Evolutionary conservation across 768 basidiomycete species (phyloP), one percentile per base, ranked within the genome.

Genomic region (Lactarius trivialis): DNA sequence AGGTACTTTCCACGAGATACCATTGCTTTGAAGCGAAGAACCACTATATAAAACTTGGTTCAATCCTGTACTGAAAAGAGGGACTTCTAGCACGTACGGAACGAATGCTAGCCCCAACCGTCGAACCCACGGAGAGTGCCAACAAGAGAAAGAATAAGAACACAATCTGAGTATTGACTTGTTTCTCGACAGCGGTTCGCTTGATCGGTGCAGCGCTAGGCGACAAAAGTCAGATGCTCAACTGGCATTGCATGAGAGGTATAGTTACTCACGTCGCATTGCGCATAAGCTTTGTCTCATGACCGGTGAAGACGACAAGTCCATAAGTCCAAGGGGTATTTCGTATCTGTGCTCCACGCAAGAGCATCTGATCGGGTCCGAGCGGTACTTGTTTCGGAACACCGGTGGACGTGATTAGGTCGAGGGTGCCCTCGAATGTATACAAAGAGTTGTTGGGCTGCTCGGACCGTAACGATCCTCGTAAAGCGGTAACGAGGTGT

Each of bases 301-400:
- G 97, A 0, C 97, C 97, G 0, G 94, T 96, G 68, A 93, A 98
- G 45, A 98, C 89, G 36, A 87, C 88, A 8, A 99, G 71, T 14
- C 95, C 96, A 73, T 98, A 98, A 32, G 91, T 83, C 97, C 97
- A 99, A 9, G 89, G 85, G 2, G 97, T 98, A 73, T 99, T 99
- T 60, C 97, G 82, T 60, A 99, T 72, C 72, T 99, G 97, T 32
- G 97, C 95, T 1, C 97, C 97, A 34, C 97, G 85, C 43, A 99
- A 78, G 12, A 98, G 80, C 69, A 98, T 79, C 73, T 99, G 97
- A 71, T 97, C 94, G 0, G 97, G 96, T 4, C 95, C 94, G 17
- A 98, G 76, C 1, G 97, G 93, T 6, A 98, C 81, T 70, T 93
- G 89, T 73, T 86, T 83, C 50, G 91, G 82, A 66, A 85, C 69